Evolutionary conservation across 75 land plant genomes (phyloP), one percentile per base, ranked within the genome.

Genomic region (Ceratopteris richardii): DNA sequence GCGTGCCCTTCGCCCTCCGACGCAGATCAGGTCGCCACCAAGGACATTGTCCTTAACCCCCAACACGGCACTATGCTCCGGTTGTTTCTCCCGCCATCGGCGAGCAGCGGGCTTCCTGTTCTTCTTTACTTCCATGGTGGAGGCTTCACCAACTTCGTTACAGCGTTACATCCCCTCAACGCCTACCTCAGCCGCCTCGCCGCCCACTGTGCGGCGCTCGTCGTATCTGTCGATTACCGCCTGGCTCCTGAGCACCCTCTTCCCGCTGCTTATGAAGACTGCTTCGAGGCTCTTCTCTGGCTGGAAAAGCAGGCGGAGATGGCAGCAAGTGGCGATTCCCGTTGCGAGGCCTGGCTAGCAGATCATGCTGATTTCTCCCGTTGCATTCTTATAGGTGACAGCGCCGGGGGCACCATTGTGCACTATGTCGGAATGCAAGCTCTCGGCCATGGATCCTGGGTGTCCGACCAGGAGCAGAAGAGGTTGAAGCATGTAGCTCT

Each of bases 1-100:
- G 37, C 37, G 3, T 33, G 37, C 12, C 50, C 73, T 13, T 56
- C 63, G 21, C 42, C 73, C 19, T 57, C 73, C 1, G 57, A 56
- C 39, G 62, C 58, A 13, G 74, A 71, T 33, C 69, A 52, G n/a
- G 82, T 76, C 22, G 46, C 77, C 57, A 68, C 78, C 74, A 81
- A 74, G 36, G 93, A 88, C 61, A 42, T 80, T 52, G 24, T 65
- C 41, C 54, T 88, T 54, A 69, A 85, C 65, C 31, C 77, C 25
- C 1, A 51, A 39, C 24, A 44, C 44, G 27, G 61, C 30, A 69
- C 76, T 31, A 74, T 66, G 54, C 40, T 69, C 21, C 73, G 88
- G 0, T 11, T 85, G 22, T 72, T 23, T 66, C 79, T 76, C 21
- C 79, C 79, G 0, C 37, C 37, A 3, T 33, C 37, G 7, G 7